phyloP scores from a whole-genome alignment of 1,284 basidiomycete species.

The Retiboletus flavoniger region DNA sequence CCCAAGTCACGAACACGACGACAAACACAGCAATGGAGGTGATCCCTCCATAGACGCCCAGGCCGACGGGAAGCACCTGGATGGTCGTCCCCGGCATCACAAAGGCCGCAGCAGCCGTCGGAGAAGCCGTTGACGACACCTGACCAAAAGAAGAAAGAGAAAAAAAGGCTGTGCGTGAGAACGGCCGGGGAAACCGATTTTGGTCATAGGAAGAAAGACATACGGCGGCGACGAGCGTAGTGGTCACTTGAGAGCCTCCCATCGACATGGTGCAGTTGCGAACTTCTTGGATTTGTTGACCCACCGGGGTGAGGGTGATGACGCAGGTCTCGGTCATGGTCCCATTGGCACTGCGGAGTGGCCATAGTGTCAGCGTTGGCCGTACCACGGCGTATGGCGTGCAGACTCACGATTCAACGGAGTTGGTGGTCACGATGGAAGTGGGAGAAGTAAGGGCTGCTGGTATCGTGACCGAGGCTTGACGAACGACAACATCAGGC shows the following conservation, averaged over 20 bases:
- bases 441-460: constrained; percentile 29
- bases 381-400: background rate
- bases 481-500: constrained; percentile 18
- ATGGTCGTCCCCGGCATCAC: constrained; percentile 68
- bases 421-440: constrained; percentile 28
- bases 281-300: constrained; percentile 56
- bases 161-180: background rate
- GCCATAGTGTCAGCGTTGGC: background rate
- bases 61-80: constrained; percentile 74
- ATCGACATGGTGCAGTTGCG: constrained; percentile 52
- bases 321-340: constrained; percentile 62
- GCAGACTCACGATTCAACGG: constrained; percentile 30
- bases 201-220: background rate
- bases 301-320: constrained; percentile 60
- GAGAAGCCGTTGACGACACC: constrained; percentile 38
- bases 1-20: constrained; percentile 79
- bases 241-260: constrained; percentile 15
- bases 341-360: constrained; percentile 39
- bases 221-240: background rate
- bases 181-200: background rate
- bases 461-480: constrained; percentile 23
- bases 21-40: constrained; percentile 75
- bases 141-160: background rate
- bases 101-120: constrained; percentile 48
- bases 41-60: constrained; percentile 79